Conservation (phyloP, 129 eudicot genomes). For the Ambrosia artemisiifolia region DNA sequence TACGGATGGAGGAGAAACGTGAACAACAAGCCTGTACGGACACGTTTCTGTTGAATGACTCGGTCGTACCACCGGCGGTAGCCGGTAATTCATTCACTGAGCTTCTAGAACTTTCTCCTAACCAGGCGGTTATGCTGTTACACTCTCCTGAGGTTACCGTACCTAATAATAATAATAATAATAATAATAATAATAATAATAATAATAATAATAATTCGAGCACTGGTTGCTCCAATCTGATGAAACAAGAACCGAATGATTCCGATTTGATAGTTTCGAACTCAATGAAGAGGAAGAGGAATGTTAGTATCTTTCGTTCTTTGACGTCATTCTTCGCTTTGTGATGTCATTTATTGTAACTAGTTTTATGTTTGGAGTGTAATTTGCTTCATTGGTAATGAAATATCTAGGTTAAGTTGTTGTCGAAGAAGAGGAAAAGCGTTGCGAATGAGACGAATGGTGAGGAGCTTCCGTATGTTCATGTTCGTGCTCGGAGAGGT, state of each 20-base stretch:
- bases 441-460: conserved; percentile 40
- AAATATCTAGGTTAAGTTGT: conserved; percentile 45
- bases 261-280: conserved; percentile 40
- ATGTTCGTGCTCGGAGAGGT: conserved; percentile 95
- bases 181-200: no score
- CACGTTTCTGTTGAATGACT: conserved; percentile 28
- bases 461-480: conserved; percentile 88
- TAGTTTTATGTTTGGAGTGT: conserved; percentile 1
- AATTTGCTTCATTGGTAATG: neutral
- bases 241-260: conserved; percentile 67
- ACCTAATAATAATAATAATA: neutral
- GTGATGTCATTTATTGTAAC: neutral
- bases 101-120: conserved; percentile 69
- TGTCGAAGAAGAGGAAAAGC: conserved; percentile 66
- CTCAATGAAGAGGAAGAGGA: conserved; percentile 70
- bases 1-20: neutral
- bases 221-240: conserved; percentile 17
- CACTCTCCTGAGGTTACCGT: conserved; percentile 43
- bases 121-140: conserved; percentile 74
- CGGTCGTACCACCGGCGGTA: conserved; percentile 41
- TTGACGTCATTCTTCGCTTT: neutral
- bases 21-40: conserved; percentile 31
- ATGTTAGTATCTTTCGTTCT: conserved; percentile 36
- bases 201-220: conserved; percentile 3
- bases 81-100: conserved; percentile 74